Base-by-base conservation (phyloP, 768 basidiomycete genomes). In the Cystofilobasidium ferigula region DNA sequence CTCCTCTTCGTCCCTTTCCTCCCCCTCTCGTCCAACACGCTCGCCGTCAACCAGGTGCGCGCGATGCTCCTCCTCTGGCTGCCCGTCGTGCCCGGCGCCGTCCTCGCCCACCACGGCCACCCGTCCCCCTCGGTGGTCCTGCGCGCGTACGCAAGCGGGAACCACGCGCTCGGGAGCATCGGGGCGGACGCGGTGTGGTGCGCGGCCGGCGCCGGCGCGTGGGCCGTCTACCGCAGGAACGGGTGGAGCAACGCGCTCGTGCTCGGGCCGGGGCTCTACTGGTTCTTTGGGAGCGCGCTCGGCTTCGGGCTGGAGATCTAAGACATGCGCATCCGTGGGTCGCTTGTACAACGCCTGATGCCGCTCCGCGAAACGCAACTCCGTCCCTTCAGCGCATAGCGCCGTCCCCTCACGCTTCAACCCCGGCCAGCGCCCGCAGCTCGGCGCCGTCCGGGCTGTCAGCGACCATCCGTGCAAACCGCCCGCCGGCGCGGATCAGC, bases 401-500 rank as follows among this genome's bases (percentile, higher is more conserved):
- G n/a, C n/a, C n/a, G n/a, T n/a, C n/a, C n/a, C n/a, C n/a, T n/a
- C n/a, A n/a, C n/a, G n/a, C n/a, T n/a, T n/a, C n/a, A n/a, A n/a
- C 40, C 10, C 10, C 10, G 10, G 58, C 65, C 30, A 67, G 60
- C 18, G 34, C 36, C 1, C 65, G 13, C 3, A 67, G 32, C 54
- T 67, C 65, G 13, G 61, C 65, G 20, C 48, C 59, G 26, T 67
- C 65, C 10, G 59, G 4, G 1, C 42, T 48, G 0, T 47, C 36
- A 56, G 47, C 57, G 4, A 67, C 65, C 30, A 67, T 42, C 18
- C 40, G 36, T 10, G 65, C 36, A 24, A 67, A 42, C 28, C 57
- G 59, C 32, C 57, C 57, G 34, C 45, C 35, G 4, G 51, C 34
- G 10, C 20, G 10, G 28, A 59, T 34, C 34, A 59, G 42, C 3